A percentile compares a stretch with the other conserved stretches of the same genome.
phyloP scores from a whole-genome alignment of 2,329 filamentous ascomycete species.

The Clonostachys solani region DNA sequence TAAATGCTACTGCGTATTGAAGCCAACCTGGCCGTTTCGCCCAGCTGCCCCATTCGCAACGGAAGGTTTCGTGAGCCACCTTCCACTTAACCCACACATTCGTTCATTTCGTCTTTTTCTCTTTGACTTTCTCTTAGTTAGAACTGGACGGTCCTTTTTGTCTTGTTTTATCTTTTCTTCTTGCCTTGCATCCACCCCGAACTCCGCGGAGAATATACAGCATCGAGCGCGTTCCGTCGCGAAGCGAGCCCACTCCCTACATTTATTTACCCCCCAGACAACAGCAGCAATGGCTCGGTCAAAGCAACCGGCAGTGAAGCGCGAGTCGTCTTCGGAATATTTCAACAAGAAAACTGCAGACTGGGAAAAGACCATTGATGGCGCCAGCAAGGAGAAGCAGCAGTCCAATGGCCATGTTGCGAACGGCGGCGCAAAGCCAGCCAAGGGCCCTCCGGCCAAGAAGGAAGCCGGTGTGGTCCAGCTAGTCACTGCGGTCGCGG shows the following conservation, averaged over 20 bases:
- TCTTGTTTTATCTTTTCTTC: constrained; percentile 1
- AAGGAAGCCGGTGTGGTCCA: constrained; percentile 64
- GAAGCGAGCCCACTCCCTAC: not conserved
- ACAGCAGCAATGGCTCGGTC: constrained; percentile 58
- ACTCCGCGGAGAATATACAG: not conserved
- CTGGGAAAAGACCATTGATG: constrained; percentile 24
- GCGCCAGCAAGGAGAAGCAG: constrained; percentile 11
- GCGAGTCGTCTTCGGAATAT: constrained; percentile 64
- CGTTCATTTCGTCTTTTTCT: constrained; percentile 13
- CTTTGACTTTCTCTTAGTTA: constrained; percentile 7
- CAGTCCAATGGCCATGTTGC: constrained; percentile 10
- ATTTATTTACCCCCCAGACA: not conserved
- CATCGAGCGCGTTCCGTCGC: not conserved
- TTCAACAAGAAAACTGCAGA: constrained; percentile 41
- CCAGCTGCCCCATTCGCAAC: not conserved
- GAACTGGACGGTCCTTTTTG: constrained; percentile 7
- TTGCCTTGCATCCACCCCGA: not conserved
- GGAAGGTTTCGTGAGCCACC: not conserved
- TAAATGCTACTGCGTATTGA: not conserved
- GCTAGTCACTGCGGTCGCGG: constrained; percentile 81
- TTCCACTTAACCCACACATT: not conserved
- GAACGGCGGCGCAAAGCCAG: constrained; percentile 18
- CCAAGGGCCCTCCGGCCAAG: constrained; percentile 20
- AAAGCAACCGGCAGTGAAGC: constrained; percentile 65
- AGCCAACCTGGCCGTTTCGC: constrained; percentile 7